These are phyloP conservation scores for Nepenthes gracilis DNA, from an alignment of 148 eudicot species.

Conservation along the genomic window DNA sequence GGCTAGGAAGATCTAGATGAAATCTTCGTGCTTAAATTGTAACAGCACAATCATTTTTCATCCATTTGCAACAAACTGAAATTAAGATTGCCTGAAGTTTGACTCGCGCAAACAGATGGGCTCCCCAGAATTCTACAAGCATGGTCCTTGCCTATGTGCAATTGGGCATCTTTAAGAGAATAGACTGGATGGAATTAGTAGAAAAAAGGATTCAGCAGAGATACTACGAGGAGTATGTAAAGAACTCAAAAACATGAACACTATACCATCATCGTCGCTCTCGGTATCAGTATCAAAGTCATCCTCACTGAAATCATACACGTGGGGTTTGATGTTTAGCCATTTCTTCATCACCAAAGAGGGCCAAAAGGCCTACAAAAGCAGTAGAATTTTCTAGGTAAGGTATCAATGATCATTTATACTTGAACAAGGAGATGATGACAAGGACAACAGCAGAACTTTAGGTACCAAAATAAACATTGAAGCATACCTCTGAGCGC, in stretches of 20 bases:
- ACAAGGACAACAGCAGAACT: background rate
- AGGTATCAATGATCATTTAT: background rate
- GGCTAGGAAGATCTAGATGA: too few relatives aligned
- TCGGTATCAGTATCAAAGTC: slow-evolving; percentile 80
- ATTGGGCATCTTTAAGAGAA: slow-evolving; percentile 1
- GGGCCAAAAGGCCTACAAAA: slow-evolving; percentile 67
- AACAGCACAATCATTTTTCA: background rate
- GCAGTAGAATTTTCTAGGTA: background rate
- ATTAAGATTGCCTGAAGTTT: slow-evolving; percentile 1
- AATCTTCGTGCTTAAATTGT: background rate
- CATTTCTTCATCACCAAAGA: slow-evolving; percentile 91
- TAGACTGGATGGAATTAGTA: slow-evolving; percentile 7
- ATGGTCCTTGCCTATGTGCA: background rate
- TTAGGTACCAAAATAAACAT: background rate
- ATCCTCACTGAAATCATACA: slow-evolving; percentile 82
- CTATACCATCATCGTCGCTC: slow-evolving; percentile 84
- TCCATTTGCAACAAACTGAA: background rate
- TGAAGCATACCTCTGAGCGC: slow-evolving; percentile 49
- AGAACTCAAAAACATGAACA: background rate
- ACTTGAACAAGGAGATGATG: background rate
- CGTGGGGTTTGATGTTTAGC: slow-evolving; percentile 79
- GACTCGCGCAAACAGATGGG: slow-evolving; percentile 3
- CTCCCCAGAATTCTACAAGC: slow-evolving; percentile 1
- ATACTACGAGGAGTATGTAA: background rate
- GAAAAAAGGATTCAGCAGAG: background rate